Conservation (phyloP, 192 early-diverging fungal genomes). For the Backusella tarrabulga region DNA sequence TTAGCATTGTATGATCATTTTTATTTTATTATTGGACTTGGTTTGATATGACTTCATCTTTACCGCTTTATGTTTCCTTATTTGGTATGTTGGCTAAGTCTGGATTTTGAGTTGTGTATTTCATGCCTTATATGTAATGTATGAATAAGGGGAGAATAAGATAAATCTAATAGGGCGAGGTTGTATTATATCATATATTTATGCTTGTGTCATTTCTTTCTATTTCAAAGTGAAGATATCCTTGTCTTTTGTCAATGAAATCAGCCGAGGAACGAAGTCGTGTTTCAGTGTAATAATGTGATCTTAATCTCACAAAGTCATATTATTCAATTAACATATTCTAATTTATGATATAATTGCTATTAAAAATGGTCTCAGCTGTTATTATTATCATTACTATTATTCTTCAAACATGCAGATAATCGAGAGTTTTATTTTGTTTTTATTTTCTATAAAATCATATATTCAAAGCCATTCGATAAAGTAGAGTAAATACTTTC, state of each 20-base stretch:
- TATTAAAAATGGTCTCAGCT: not conserved
- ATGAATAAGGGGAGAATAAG: not conserved
- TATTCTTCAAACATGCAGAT: no score
- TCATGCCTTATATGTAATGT: not conserved
- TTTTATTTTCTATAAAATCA: no score
- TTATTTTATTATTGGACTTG: not conserved
- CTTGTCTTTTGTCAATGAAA: not conserved
- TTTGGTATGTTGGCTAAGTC: not conserved
- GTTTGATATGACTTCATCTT: slow-evolving; percentile 3
- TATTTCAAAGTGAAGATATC: not conserved
- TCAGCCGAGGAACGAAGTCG: not conserved
- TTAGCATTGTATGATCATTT: not conserved
- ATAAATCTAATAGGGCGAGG: not conserved
- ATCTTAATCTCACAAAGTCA: not conserved
- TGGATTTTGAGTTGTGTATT: not conserved
- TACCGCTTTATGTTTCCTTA: not conserved
- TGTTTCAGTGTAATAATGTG: slow-evolving; percentile 5
- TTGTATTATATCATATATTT: not conserved
- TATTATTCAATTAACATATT: not conserved
- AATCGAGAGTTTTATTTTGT: no score
- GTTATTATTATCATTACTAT: no score
- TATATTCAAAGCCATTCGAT: no score
- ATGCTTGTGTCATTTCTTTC: not conserved
- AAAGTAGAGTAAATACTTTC: not conserved
- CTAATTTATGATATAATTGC: not conserved